phyloP scores from a whole-genome alignment of 2,329 filamentous ascomycete genomes.

The Myriosclerotinia duriaeana region DNA sequence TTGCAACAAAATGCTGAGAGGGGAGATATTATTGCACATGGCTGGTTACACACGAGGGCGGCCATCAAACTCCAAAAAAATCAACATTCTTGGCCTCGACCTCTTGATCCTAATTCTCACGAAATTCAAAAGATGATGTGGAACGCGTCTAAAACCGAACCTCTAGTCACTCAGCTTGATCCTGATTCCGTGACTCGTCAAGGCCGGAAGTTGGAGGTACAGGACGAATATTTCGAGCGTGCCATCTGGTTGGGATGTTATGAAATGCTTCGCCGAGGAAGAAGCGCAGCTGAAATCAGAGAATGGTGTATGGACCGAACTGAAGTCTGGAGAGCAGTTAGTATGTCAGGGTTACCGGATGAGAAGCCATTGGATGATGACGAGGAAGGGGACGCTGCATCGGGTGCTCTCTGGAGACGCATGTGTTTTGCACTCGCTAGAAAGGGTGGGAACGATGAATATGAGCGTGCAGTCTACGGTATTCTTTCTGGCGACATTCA shows the following conservation, averaged over 20 bases:
- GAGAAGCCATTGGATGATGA: constrained; percentile 49
- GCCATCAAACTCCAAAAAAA: constrained; percentile 89
- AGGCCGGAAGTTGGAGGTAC: constrained; percentile 69
- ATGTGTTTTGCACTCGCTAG: constrained; percentile 73
- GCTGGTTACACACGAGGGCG: constrained; percentile 89
- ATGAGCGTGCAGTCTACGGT: constrained; percentile 87
- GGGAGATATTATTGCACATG: constrained; percentile 79
- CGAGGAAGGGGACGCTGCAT: constrained; percentile 47
- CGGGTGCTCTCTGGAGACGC: constrained; percentile 69
- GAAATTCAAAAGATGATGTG: constrained; percentile 56
- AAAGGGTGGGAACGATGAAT: constrained; percentile 67
- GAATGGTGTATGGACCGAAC: constrained; percentile 85
- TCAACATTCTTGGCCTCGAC: constrained; percentile 64
- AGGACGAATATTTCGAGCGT: constrained; percentile 85
- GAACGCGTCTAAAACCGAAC: constrained; percentile 58
- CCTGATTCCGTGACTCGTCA: constrained; percentile 87
- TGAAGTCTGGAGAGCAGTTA: constrained; percentile 85
- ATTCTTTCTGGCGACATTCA: constrained; percentile 81
- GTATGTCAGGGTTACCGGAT: constrained; percentile 71
- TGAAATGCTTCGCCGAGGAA: constrained; percentile 86
- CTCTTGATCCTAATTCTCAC: constrained; percentile 62
- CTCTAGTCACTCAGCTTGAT: constrained; percentile 82
- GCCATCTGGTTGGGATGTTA: constrained; percentile 94
- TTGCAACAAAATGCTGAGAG: constrained; percentile 74
- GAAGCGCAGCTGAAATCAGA: constrained; percentile 67